Conservation (phyloP, 768 basidiomycete genomes). For the Leccinellum albellum region DNA sequence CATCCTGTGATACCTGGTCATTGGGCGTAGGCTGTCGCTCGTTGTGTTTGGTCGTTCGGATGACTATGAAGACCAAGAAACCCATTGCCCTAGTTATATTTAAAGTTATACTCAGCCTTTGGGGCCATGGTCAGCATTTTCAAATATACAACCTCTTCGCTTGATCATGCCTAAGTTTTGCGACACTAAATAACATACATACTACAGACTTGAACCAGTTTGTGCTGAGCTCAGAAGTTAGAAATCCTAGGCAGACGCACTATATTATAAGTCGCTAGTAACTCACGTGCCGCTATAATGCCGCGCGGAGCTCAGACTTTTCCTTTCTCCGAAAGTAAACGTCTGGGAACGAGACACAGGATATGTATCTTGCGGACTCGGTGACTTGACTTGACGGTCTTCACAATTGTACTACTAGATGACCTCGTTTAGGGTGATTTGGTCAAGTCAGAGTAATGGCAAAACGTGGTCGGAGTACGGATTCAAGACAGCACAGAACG, state of each 20-base stretch:
- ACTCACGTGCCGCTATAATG: too few species aligned
- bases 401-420: too few species aligned
- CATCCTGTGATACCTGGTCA: constrained; percentile 76
- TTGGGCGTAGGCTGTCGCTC: constrained; percentile 43
- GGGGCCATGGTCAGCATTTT: not conserved
- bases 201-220: too few species aligned
- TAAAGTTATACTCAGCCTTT: not conserved
- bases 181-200: not conserved
- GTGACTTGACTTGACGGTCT: too few species aligned
- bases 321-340: too few species aligned
- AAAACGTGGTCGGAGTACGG: not conserved
- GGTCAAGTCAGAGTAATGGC: too few species aligned
- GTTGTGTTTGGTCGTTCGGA: not conserved
- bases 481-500: not conserved
- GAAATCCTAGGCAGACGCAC: too few species aligned
- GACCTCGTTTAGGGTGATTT: too few species aligned
- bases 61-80: not conserved
- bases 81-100: not conserved
- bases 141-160: not conserved
- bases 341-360: too few species aligned
- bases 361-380: not conserved
- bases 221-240: not conserved
- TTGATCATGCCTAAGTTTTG: not conserved
- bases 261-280: too few species aligned
- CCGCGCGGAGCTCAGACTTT: too few species aligned